Evolutionary conservation across 2,329 filamentous ascomycete genomes (phyloP).

Genomic region (Colletotrichum lini): DNA sequence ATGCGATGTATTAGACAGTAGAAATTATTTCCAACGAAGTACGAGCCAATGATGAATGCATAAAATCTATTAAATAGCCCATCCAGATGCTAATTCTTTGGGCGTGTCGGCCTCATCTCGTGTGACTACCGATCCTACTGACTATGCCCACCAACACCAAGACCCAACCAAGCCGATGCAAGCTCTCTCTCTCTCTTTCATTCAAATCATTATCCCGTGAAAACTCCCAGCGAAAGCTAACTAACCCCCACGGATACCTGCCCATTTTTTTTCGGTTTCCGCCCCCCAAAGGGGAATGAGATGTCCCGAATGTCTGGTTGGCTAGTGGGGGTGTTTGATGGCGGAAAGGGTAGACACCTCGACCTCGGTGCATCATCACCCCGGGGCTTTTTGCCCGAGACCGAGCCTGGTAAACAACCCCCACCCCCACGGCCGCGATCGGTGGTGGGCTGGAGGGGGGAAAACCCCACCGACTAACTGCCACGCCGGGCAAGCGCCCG

Average conservation of each 20-base stretch:
- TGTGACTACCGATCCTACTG: background rate
- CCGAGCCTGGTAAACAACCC: background rate
- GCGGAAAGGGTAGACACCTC: background rate
- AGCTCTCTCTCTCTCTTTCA: background rate
- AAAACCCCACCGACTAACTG: constrained; percentile 21
- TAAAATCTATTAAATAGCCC: background rate
- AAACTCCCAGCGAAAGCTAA: constrained; percentile 5
- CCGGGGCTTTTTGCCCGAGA: constrained; percentile 35
- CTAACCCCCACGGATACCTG: background rate
- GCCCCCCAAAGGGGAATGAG: background rate
- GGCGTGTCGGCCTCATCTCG: background rate
- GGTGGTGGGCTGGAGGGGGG: constrained; percentile 27
- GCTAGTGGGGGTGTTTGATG: background rate
- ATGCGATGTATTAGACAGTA: background rate
- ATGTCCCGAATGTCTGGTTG: constrained; percentile 2
- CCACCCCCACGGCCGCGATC: constrained; percentile 33
- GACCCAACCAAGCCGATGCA: background rate
- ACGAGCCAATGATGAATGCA: constrained; percentile 7
- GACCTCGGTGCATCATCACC: constrained; percentile 35
- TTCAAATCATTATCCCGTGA: constrained; percentile 1
- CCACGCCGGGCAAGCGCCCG: constrained; percentile 18
- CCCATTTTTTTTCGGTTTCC: background rate
- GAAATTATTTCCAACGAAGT: background rate
- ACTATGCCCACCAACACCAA: background rate
- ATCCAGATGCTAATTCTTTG: constrained; percentile 6